Evolutionary conservation across 176 grass and related monocot species (phyloP).

Genomic region (Musa troglodytarum): DNA sequence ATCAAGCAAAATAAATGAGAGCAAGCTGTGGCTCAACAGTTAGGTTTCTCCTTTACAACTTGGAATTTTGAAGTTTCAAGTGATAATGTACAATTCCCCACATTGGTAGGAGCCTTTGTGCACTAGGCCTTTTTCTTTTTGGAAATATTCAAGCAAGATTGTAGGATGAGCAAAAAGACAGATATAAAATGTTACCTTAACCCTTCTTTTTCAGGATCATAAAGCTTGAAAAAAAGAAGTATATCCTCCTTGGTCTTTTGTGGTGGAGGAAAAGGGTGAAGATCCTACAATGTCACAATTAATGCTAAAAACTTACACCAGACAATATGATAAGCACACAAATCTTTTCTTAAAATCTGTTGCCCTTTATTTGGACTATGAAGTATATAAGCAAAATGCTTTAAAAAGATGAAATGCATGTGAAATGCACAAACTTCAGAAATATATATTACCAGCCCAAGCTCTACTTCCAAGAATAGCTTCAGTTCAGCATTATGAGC

Average conservation of each 20-base stretch:
- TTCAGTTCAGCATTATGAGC: conserved; percentile 82
- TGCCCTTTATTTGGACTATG: neutral
- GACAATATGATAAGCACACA: conserved; percentile 19
- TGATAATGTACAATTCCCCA: no score
- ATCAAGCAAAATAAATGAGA: no score
- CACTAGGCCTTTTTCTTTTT: neutral
- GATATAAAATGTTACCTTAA: conserved; percentile 47
- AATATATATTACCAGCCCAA: conserved; percentile 54
- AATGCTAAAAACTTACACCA: neutral
- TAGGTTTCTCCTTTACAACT: no score
- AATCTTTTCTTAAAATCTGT: neutral
- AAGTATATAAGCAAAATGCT: neutral
- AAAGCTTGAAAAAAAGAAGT: conserved; percentile 90
- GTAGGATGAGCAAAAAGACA: neutral
- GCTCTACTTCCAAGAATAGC: conserved; percentile 78
- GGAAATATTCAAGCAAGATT: neutral
- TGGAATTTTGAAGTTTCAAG: no score
- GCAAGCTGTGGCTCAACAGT: no score
- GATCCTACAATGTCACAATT: conserved; percentile 40
- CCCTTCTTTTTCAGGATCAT: conserved; percentile 71
- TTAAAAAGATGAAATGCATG: neutral
- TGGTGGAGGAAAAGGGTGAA: conserved; percentile 49
- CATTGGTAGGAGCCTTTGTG: no score
- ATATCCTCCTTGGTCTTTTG: conserved; percentile 85
- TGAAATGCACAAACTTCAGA: neutral